phyloP scores from a whole-genome alignment of 139 green algal genomes.

The Protoeuglena noctilucae region DNA sequence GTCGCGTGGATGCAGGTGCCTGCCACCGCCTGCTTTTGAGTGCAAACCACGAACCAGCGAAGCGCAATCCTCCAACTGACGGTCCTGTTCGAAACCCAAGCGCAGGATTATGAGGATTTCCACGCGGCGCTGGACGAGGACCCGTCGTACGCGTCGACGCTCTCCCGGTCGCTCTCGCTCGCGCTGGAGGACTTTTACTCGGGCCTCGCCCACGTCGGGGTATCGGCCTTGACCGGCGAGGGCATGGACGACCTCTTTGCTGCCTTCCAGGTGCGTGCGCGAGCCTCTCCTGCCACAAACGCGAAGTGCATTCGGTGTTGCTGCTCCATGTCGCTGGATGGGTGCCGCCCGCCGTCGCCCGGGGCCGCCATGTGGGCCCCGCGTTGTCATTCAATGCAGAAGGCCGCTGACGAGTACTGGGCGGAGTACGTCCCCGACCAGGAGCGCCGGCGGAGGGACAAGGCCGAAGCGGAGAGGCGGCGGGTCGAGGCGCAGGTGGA shows the following conservation, averaged over 20 bases:
- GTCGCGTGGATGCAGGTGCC: constrained; percentile 85
- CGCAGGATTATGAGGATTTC: constrained; percentile 79
- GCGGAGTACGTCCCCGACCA: constrained; percentile 51
- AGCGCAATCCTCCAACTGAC: constrained; percentile 2
- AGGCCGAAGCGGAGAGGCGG: constrained; percentile 20
- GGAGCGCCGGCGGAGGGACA: constrained; percentile 18
- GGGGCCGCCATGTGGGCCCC: no score
- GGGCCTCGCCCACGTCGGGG: constrained; percentile 58
- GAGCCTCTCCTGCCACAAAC: no score
- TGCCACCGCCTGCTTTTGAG: no score
- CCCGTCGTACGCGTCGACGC: constrained; percentile 48
- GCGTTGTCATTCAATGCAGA: no score
- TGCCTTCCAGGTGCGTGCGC: not conserved
- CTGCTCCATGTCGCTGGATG: no score
- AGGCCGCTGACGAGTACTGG: constrained; percentile 47
- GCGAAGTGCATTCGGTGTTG: no score
- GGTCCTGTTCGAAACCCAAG: constrained; percentile 17
- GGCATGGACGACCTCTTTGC: constrained; percentile 78
- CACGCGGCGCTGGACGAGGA: constrained; percentile 57
- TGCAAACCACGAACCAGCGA: constrained; percentile 5
- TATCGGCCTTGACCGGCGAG: constrained; percentile 74
- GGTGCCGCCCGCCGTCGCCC: no score
- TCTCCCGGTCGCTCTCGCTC: constrained; percentile 54
- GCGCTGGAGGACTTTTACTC: constrained; percentile 92
- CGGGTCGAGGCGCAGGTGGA: constrained; percentile 32